Evolutionary conservation across 352 stramenopile species (phyloP), one percentile per base, ranked within the genome.

Genomic region (Phytopythium montanum): DNA sequence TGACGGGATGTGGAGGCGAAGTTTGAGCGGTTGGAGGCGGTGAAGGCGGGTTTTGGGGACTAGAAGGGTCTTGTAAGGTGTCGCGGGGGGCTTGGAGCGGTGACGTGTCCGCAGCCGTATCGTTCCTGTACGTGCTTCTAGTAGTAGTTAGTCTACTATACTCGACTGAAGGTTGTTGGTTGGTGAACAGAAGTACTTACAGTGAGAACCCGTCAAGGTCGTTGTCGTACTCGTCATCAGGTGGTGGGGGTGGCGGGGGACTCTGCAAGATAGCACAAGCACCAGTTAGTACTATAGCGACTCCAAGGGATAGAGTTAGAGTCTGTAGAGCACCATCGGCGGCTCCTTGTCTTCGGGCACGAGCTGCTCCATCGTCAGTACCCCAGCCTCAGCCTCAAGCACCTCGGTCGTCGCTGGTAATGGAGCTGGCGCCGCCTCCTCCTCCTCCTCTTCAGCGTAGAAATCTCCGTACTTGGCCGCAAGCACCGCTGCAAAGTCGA

Each of bases 201-300:
- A 82, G 31, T 4, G 56, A 44, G 44, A 85, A 85, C 1, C 23
- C 10, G 34, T 68, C 16, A 6, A 82, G 41, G 10, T 76, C 59
- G 36, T 67, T 8, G 41, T 76, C 67, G n/a, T 70, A 41, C 42
- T 81, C 71, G 28, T 79, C 72, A 39, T 85, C 71, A 46, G 61
- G 64, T 59, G 76, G 75, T 21, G 79, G 76, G 42, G 79, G 72
- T 18, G 76, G 79, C 4, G 78, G 78, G 9, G 66, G 78, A 69
- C 72, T 83, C 69, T 77, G 57, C 25, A 21, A 36, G 0, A 33
- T 10, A 19, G 9, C n/a, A 29, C 42, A 29, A 31, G 2, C 39
- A 42, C 4, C 5, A 14, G 39, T 46, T 1, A 46, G 39, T 3
- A 34, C 14, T 5, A 34, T 52, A 10, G 31, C 23, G 23, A 52